These are phyloP conservation scores for Yamadazyma epiphylla DNA, from an alignment of 1,139 yeast species.

Conservation along the genomic window DNA sequence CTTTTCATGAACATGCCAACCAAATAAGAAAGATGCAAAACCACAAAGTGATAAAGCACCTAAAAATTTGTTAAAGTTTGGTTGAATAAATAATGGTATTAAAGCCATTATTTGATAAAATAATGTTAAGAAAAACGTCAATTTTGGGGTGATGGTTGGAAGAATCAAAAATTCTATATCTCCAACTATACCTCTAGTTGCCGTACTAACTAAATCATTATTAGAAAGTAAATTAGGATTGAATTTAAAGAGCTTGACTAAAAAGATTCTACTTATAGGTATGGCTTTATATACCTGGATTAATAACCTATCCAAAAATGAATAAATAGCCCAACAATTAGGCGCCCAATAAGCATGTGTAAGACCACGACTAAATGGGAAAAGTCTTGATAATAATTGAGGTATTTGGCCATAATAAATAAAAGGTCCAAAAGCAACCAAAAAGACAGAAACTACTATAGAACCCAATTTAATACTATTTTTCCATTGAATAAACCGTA, in stretches of 20 bases:
- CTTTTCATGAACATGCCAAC: constrained; percentile 99
- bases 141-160: constrained; percentile 74
- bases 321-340: constrained; percentile 91
- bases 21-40: constrained; percentile 85
- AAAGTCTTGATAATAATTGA: constrained; percentile 63
- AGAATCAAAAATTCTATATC: constrained; percentile 78
- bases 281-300: constrained; percentile 46
- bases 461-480: constrained; percentile 59
- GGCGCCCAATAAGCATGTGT: constrained; percentile 99
- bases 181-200: constrained; percentile 89
- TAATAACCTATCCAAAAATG: constrained; percentile 74
- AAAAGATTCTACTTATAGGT: constrained; percentile 41
- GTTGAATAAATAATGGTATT: constrained; percentile 70
- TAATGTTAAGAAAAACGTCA: constrained; percentile 73
- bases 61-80: constrained; percentile 72
- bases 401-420: constrained; percentile 59
- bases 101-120: constrained; percentile 79
- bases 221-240: constrained; percentile 24
- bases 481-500: constrained; percentile 51
- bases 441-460: constrained; percentile 62
- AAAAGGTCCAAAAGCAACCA: constrained; percentile 80
- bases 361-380: constrained; percentile 92
- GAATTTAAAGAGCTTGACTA: constrained; percentile 31
- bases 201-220: constrained; percentile 27
- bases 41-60: constrained; percentile 90